These are phyloP conservation scores for Phytophthora syringae DNA, from an alignment of 352 stramenopile species.

Conservation along the genomic window DNA sequence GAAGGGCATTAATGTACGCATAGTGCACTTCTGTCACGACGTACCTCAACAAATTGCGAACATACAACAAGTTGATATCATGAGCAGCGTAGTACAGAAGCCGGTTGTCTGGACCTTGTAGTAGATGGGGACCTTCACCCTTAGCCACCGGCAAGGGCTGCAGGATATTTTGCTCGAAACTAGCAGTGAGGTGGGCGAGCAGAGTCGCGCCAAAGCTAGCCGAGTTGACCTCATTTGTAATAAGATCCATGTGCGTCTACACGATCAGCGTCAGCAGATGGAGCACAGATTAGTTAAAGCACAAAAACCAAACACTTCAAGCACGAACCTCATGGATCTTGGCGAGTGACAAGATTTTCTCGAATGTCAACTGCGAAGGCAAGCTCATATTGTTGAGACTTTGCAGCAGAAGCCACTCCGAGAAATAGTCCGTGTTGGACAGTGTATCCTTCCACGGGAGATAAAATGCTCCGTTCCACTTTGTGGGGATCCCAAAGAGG, in stretches of 20 bases:
- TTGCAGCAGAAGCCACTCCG: slow-evolving; percentile 76
- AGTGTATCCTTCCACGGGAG: slow-evolving; percentile 77
- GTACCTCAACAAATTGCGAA: slow-evolving; percentile 76
- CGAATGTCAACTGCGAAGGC: slow-evolving; percentile 57
- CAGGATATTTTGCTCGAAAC: slow-evolving; percentile 68
- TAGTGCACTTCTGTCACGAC: not conserved
- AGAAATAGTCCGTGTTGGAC: slow-evolving; percentile 75
- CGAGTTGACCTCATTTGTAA: slow-evolving; percentile 83
- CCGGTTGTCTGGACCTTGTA: slow-evolving; percentile 56
- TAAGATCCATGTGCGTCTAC: slow-evolving; percentile 77
- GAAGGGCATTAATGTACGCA: not conserved
- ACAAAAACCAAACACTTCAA: slow-evolving; percentile 1
- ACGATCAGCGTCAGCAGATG: slow-evolving; percentile 7
- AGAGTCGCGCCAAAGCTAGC: slow-evolving; percentile 79
- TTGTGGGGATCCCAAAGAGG: slow-evolving; percentile 65
- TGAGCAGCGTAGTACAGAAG: slow-evolving; percentile 81
- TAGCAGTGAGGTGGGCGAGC: slow-evolving; percentile 76
- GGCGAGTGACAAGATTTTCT: slow-evolving; percentile 63
- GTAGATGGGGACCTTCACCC: slow-evolving; percentile 58
- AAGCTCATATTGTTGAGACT: slow-evolving; percentile 86
- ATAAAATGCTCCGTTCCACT: slow-evolving; percentile 81
- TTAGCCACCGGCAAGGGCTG: slow-evolving; percentile 47
- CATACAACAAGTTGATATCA: slow-evolving; percentile 84
- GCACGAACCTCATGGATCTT: slow-evolving; percentile 61
- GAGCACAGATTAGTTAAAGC: not conserved